Evolutionary conservation across 2,329 filamentous ascomycete genomes (phyloP), one percentile per base, ranked within the genome.

Genomic region (Aspergillus felis): DNA sequence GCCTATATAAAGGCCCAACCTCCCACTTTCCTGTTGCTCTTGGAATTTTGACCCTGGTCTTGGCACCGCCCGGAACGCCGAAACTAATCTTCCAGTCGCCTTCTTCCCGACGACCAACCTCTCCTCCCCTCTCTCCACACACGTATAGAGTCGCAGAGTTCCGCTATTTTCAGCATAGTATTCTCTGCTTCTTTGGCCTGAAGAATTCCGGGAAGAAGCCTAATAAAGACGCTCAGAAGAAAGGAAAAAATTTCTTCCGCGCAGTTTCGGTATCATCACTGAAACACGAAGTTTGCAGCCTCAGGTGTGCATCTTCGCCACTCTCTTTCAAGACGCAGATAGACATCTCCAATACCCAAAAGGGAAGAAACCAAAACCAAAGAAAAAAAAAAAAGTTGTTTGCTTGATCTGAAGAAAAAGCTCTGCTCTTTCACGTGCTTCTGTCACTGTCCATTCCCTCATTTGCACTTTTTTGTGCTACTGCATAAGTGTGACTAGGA

Each of bases 1-100:
- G 66, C 66, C 69, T 75, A 75, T 75, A 74, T 72, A 75, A 75
- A 69, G 71, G 63, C 62, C 66, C 69, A 70, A 66, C 69, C 71
- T 72, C 72, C 73, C 73, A 67, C 70, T 65, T 70, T 64, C 64
- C 59, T 48, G 56, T 52, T 56, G 54, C 59, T 61, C 57, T 63
- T 66, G 63, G 63, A 66, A 66, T 69, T 71, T 68, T 64, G 68
- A 61, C 70, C 62, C 66, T 70, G 72, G 71, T 75, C 72, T 75
- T 75, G 73, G 73, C 72, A 74, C 68, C 66, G 65, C 66, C 69
- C 67, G 68, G 68, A 73, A 66, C 65, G 63, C 68, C 69, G 63
- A 62, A 63, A 60, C 57, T 52, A 25, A 35, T 38, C 41, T 51
- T 35, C 53, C 59, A 56, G 56, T 65, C 60, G 44, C 64, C 63